These are phyloP conservation scores for Fusarium compactum DNA, from an alignment of 2,329 filamentous ascomycete species.

Conservation along the genomic window DNA sequence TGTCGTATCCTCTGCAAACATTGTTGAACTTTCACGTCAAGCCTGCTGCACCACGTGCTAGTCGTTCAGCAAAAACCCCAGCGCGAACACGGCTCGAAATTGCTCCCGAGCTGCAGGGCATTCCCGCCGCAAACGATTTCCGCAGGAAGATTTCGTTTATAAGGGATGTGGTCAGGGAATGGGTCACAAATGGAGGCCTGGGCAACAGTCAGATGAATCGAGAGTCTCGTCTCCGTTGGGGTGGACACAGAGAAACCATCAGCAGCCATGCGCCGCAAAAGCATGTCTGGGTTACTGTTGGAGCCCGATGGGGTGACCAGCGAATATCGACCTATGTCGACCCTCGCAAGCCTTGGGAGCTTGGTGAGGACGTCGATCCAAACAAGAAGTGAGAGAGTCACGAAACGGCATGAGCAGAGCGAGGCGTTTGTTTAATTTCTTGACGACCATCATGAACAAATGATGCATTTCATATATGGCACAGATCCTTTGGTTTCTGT, in stretches of 20 bases:
- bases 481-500: constrained; percentile 38
- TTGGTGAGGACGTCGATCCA: constrained; percentile 66
- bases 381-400: constrained; percentile 46
- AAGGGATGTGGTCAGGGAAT: constrained; percentile 74
- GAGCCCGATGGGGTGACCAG: constrained; percentile 70
- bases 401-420: constrained; percentile 28
- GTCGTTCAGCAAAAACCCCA: constrained; percentile 58
- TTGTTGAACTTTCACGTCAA: constrained; percentile 75
- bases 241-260: constrained; percentile 67
- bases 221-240: constrained; percentile 68
- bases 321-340: constrained; percentile 68
- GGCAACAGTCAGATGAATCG: constrained; percentile 73
- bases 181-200: constrained; percentile 76
- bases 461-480: constrained; percentile 45
- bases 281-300: constrained; percentile 77
- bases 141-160: constrained; percentile 81
- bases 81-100: constrained; percentile 71
- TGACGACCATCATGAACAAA: constrained; percentile 45
- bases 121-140: constrained; percentile 79
- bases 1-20: constrained; percentile 79
- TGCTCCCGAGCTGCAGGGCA: constrained; percentile 68
- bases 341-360: constrained; percentile 63
- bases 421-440: constrained; percentile 44
- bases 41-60: constrained; percentile 55
- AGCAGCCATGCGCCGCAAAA: constrained; percentile 66